phyloP scores from a whole-genome alignment of 495 filamentous ascomycete species.

The Cryomyces minteri region DNA sequence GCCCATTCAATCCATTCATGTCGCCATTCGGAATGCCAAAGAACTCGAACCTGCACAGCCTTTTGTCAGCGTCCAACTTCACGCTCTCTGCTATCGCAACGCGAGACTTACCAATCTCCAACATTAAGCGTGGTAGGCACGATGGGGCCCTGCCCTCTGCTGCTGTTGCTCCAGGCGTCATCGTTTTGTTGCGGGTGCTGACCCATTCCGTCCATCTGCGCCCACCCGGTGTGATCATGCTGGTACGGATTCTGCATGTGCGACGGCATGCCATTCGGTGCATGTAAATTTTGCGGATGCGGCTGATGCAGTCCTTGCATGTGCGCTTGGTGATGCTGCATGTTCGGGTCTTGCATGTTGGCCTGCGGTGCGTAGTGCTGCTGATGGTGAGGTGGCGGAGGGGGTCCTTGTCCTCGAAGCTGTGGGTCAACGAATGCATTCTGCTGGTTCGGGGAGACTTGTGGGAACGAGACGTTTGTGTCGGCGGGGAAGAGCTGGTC shows the following conservation, averaged over 20 bases:
- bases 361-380: slow-evolving; percentile 1
- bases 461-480: slow-evolving; percentile 41
- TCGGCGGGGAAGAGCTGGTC: slow-evolving; percentile 93
- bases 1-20: slow-evolving; percentile 33
- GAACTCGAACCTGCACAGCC: slow-evolving; percentile 41
- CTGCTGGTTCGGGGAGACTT: slow-evolving; percentile 48
- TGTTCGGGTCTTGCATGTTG: slow-evolving; percentile 17
- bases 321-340: slow-evolving; percentile 28
- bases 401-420: slow-evolving; percentile 11
- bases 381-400: slow-evolving; percentile 1
- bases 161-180: slow-evolving; percentile 84
- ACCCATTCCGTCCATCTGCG: slow-evolving; percentile 23
- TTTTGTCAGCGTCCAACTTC: slow-evolving; percentile 1
- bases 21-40: slow-evolving; percentile 70
- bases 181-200: slow-evolving; percentile 27
- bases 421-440: slow-evolving; percentile 38
- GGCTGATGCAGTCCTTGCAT: slow-evolving; percentile 12
- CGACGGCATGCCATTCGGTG: background rate
- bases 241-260: slow-evolving; percentile 18
- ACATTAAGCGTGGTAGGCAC: slow-evolving; percentile 89
- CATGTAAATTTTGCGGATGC: background rate
- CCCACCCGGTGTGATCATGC: slow-evolving; percentile 11
- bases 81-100: slow-evolving; percentile 3
- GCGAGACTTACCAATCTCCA: slow-evolving; percentile 75
- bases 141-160: slow-evolving; percentile 46